Base-by-base conservation (phyloP, 345 rosid species). In the Leavenworthia alabamica region DNA sequence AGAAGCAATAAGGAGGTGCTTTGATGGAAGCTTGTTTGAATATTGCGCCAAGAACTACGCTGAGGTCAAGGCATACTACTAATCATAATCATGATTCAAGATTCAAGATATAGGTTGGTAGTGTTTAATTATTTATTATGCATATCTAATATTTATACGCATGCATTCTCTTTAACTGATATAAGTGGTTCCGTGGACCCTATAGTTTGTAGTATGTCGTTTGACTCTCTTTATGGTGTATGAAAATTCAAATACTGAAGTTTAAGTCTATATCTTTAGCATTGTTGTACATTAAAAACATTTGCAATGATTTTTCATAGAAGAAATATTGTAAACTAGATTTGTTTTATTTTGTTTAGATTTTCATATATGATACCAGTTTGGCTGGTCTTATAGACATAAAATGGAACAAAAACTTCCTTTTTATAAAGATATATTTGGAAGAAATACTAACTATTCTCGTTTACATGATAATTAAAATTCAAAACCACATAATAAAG, bases 11-110 rank as follows among this genome's bases (percentile, higher is more conserved):
- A 75, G 98, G 40, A 66, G 89, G n/a, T 82, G 84, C 66, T 84
- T 73, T 8, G 96, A 88, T 16, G 98, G 95, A 6, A 81, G 85
- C 57, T 75, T 91, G 78, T 91, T 91, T 54, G 90, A 86, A 59
- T 84, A 86, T 20, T 80, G 79, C 9, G 90, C 91, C 11, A 81
- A 65, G 58, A 72, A 61, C 39, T 60, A 52, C 40, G 27, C 56
- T 8, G 73, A 60, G 46, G 36, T 60, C 32, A 61, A 8, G 3
- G 56, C n/a, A n/a, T 53, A 69, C 48, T 36, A 61, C 62, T 68
- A 12, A 31, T 31, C 22, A 20, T 31, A 31, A 36, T 33, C n/a
- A 33, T 44, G 17, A 60, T 44, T 31, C 22, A 20, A 20, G 22
- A 32, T 16, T 10, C 0, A 42, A 12, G 1, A 19, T 33, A 11